These are phyloP conservation scores for Solidago caesia DNA, from an alignment of 129 eudicot species.

Conservation along the genomic window DNA sequence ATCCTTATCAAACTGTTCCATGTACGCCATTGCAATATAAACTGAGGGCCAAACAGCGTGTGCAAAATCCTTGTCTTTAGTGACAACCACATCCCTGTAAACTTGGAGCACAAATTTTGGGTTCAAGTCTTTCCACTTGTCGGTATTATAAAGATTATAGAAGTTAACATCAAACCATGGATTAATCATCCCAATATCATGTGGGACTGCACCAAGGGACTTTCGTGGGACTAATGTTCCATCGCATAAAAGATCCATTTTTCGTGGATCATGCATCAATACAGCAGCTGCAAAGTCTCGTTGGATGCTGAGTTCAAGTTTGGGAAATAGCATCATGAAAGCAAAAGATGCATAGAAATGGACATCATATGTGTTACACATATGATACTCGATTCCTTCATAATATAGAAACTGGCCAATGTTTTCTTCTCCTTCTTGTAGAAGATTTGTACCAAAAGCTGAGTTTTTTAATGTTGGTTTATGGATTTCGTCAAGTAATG, in stretches of 20 bases:
- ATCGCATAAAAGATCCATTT: slow-evolving; percentile 58
- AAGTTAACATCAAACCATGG: slow-evolving; percentile 94
- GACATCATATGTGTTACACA: slow-evolving; percentile 97
- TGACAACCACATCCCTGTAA: slow-evolving; percentile 76
- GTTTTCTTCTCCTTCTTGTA: slow-evolving; percentile 79
- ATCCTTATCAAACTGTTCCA: slow-evolving; percentile 97
- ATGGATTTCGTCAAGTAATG: slow-evolving; percentile 68
- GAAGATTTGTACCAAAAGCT: slow-evolving; percentile 76
- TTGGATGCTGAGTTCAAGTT: slow-evolving; percentile 91
- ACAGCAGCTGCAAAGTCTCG: slow-evolving; percentile 98
- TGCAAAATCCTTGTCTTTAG: slow-evolving; percentile 78
- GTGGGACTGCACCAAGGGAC: slow-evolving; percentile 96
- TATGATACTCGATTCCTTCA: slow-evolving; percentile 88
- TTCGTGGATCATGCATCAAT: slow-evolving; percentile 92
- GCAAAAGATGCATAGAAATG: slow-evolving; percentile 95
- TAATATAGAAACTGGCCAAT: slow-evolving; percentile 89
- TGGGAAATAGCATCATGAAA: slow-evolving; percentile 76
- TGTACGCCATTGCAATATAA: slow-evolving; percentile 88
- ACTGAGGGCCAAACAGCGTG: slow-evolving; percentile 94
- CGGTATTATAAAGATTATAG: slow-evolving; percentile 66
- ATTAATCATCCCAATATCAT: slow-evolving; percentile 91
- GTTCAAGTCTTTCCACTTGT: slow-evolving; percentile 94
- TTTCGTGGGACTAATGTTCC: slow-evolving; percentile 61
- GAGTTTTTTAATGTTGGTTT: slow-evolving; percentile 50
- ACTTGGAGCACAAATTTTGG: slow-evolving; percentile 92